Conservation (phyloP, 208 protist genomes). For the Balamuthia mandrillaris region DNA sequence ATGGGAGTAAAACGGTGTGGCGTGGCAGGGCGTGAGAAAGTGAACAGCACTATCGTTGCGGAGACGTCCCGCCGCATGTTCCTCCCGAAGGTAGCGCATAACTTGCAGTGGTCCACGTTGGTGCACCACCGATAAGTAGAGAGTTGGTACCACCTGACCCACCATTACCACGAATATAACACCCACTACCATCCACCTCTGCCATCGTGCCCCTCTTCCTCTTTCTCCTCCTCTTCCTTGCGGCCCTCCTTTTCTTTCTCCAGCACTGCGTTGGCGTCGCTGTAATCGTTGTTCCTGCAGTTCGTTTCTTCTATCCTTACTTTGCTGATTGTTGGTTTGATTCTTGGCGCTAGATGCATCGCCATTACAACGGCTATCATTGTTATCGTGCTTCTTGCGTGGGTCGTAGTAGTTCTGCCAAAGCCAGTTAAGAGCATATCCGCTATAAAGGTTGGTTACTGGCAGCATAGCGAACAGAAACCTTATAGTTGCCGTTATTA, state of each 20-base stretch:
- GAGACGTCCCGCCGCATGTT: not conserved
- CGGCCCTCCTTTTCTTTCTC: not conserved
- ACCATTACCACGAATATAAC: not conserved
- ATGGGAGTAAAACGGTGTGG: conserved; percentile 62
- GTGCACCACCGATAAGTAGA: conserved; percentile 60
- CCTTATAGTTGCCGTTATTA: not conserved
- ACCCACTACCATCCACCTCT: not conserved
- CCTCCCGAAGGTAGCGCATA: conserved; percentile 50
- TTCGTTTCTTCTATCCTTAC: not conserved
- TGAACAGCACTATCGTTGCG: conserved; percentile 9
- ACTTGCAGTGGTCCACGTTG: conserved; percentile 59
- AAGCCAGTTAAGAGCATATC: conserved; percentile 8
- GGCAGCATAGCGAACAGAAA: conserved; percentile 65
- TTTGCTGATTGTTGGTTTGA: conserved; percentile 25
- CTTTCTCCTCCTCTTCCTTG: not conserved
- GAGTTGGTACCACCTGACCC: not conserved
- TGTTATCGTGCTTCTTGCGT: not conserved
- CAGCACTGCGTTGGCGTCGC: not conserved
- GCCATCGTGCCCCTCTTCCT: not conserved
- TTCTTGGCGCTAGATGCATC: not conserved
- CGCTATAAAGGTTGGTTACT: conserved; percentile 37
- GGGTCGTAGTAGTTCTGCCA: not conserved
- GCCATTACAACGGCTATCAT: not conserved
- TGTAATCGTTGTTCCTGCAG: not conserved
- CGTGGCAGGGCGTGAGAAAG: conserved; percentile 64